Evolutionary conservation across 129 eudicot genomes (phyloP), one percentile per base, ranked within the genome.

Genomic region (Escallonia rubra): DNA sequence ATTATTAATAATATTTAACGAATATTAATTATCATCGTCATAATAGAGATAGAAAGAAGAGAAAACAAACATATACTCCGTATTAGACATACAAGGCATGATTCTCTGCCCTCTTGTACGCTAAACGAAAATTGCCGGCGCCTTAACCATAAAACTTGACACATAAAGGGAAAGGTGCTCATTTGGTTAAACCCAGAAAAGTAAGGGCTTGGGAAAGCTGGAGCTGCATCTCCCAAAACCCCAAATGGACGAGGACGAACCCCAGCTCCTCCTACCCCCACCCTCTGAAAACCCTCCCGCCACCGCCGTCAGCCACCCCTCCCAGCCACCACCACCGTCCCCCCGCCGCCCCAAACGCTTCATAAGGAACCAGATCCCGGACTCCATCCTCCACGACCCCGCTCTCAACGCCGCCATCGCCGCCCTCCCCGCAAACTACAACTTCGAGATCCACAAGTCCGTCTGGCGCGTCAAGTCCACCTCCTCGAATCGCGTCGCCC

Each of bases 371-470:
- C 98, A 88, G 80, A 88, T 92, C 69, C 98, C 98, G 0, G 86
- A 81, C 71, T 86, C 96, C 10, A 86, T 92, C 74, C 81, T 78
- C 74, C 73, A 69, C 83, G 74, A 88, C 74, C 74, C 87, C 6
- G 66, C 95, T 9, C 79, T 92, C 64, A 88, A 86, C 90, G 78
- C 96, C 76, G 87, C 96, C 69, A 86, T 92, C 66, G 62, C 95
- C 61, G 86, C 84, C 74, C 89, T 92, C 55, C 98, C 98, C 0
- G 65, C 91, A 53, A 92, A 88, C 87, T 92, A 92, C 95, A 81
- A 59, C 75, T 89, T 92, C 87, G 96, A 88, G 61, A 83, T 92
- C 82, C 95, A 92, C 80, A 92, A 92, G 69, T 77, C 80, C 74
- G 58, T 92, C 43, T 90, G 93, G 91, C 91, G 98, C 43, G 69